A percentile compares a stretch with the other conserved stretches of the same genome.
Conservation (phyloP, 352 stramenopile species). For the Pythium myriotylum region DNA sequence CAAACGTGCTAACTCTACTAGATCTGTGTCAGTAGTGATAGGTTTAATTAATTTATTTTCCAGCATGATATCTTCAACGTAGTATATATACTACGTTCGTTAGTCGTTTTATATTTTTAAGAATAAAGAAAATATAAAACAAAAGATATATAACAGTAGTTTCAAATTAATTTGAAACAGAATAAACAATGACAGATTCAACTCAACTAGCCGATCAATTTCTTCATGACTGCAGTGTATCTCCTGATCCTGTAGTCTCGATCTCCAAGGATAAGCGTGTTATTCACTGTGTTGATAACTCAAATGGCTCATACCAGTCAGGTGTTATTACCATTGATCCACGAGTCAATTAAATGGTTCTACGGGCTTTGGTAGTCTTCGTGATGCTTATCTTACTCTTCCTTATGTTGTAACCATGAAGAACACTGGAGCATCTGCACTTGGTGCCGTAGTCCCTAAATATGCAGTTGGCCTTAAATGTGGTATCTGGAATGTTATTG, state of each 20-base stretch:
- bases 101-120: too few species aligned
- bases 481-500: slow-evolving; percentile 35
- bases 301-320: slow-evolving; percentile 26
- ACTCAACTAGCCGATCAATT: slow-evolving; percentile 20
- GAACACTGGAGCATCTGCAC: slow-evolving; percentile 20
- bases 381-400: slow-evolving; percentile 27
- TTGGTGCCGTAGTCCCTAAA: slow-evolving; percentile 17
- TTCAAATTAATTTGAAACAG: slow-evolving; percentile 3
- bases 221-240: slow-evolving; percentile 2
- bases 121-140: slow-evolving; percentile 3
- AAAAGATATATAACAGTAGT: neutral
- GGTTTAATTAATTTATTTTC: slow-evolving; percentile 12
- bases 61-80: slow-evolving; percentile 4
- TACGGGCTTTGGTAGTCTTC: slow-evolving; percentile 20
- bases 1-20: slow-evolving; percentile 25
- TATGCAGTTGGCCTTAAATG: slow-evolving; percentile 26
- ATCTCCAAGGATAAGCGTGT: slow-evolving; percentile 21
- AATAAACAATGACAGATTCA: slow-evolving; percentile 18
- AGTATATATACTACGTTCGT: slow-evolving; percentile 6
- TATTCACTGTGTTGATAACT: slow-evolving; percentile 22
- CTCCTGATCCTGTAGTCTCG: slow-evolving; percentile 6
- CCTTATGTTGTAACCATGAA: slow-evolving; percentile 29
- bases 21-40: slow-evolving; percentile 26
- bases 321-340: slow-evolving; percentile 28
- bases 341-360: slow-evolving; percentile 23